A percentile compares a stretch with the other conserved stretches of the same genome.
phyloP scores from a whole-genome alignment of 768 basidiomycete species.

The Kwoniella mangroviensis region DNA sequence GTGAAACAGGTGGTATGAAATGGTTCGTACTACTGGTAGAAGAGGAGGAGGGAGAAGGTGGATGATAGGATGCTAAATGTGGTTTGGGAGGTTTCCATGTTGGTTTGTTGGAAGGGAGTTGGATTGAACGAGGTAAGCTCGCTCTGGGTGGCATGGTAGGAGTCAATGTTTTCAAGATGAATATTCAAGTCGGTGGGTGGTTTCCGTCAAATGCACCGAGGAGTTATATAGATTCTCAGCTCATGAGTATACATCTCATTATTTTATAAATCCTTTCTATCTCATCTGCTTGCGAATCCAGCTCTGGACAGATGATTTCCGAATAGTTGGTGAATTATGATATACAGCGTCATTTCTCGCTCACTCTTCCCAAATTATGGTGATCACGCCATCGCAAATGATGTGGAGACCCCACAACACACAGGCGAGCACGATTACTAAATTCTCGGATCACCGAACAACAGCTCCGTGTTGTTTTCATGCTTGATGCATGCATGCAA shows the following conservation, averaged over 20 bases:
- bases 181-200: neutral
- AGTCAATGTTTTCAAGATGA: neutral
- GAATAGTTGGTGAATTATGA: neutral
- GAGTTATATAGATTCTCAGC: neutral
- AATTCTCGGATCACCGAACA: slow-evolving; percentile 1
- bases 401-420: slow-evolving; percentile 3
- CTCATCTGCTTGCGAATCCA: neutral
- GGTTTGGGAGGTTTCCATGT: slow-evolving; percentile 35
- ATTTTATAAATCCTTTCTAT: neutral
- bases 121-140: slow-evolving; percentile 23
- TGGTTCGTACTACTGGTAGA: neutral
- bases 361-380: neutral
- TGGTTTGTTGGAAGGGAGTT: slow-evolving; percentile 19
- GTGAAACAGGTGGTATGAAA: slow-evolving; percentile 36
- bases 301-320: neutral
- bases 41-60: slow-evolving; percentile 12
- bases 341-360: neutral
- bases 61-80: slow-evolving; percentile 28
- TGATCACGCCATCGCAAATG: slow-evolving; percentile 20
- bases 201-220: neutral
- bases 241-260: neutral
- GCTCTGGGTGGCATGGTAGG: slow-evolving; percentile 26
- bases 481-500: neutral
- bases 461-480: neutral
- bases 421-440: neutral